phyloP scores from a whole-genome alignment of 2,329 filamentous ascomycete genomes.

The Aspergillus sp. region DNA sequence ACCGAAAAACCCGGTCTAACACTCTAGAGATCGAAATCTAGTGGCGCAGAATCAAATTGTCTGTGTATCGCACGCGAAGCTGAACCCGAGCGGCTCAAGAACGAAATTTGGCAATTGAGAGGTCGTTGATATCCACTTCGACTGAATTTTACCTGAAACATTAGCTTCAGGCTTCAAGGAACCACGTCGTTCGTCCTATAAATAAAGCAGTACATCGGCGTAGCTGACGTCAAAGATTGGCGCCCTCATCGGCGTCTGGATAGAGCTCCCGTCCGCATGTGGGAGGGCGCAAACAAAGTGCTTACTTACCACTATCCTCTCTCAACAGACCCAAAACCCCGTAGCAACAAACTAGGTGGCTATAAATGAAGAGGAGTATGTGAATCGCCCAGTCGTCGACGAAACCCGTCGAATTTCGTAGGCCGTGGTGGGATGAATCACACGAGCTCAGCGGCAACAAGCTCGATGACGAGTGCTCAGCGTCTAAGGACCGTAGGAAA shows the following conservation, averaged over 20 bases:
- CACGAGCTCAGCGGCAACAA: constrained; percentile 7
- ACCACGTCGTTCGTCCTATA: neutral
- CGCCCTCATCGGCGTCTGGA: neutral
- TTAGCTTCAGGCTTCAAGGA: neutral
- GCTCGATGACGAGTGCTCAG: neutral
- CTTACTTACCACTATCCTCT: neutral
- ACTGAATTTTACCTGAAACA: neutral
- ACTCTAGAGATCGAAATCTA: neutral
- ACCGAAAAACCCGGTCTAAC: neutral
- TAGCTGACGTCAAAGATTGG: neutral
- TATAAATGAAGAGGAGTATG: neutral
- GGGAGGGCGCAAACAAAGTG: constrained; percentile 7
- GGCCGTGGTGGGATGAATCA: constrained; percentile 2
- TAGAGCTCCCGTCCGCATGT: constrained; percentile 1
- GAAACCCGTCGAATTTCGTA: neutral
- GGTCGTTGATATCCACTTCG: neutral
- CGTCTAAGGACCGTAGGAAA: neutral
- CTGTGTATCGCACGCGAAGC: neutral
- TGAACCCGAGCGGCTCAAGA: neutral
- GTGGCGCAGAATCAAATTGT: neutral
- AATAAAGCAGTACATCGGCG: neutral
- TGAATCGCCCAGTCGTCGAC: neutral
- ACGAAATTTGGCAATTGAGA: neutral
- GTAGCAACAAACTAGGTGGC: neutral
- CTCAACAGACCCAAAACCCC: neutral